These are phyloP conservation scores for Colletotrichum cordylinicola DNA, from an alignment of 2,329 filamentous ascomycete genomes.

Conservation along the genomic window DNA sequence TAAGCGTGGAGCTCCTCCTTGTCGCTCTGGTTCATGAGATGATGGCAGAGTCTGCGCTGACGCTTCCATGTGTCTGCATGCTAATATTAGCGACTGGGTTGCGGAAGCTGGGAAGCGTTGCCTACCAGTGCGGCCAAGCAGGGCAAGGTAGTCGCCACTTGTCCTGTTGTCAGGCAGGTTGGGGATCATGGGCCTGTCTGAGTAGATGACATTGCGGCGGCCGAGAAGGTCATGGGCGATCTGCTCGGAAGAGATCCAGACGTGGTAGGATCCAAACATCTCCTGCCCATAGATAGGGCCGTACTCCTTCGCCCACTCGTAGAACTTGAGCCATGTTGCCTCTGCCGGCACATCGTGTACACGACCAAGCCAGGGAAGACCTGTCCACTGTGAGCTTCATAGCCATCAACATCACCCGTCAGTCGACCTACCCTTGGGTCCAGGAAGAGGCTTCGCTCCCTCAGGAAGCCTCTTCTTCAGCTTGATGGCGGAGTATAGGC, in stretches of 20 bases:
- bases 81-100: background rate
- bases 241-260: slow-evolving; percentile 53
- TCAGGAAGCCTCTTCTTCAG: slow-evolving; percentile 27
- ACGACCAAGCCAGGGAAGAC: slow-evolving; percentile 47
- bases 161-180: slow-evolving; percentile 54
- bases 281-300: slow-evolving; percentile 53
- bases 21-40: slow-evolving; percentile 45
- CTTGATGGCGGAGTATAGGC: slow-evolving; percentile 5
- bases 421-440: slow-evolving; percentile 29
- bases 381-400: slow-evolving; percentile 29
- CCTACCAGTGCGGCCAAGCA: slow-evolving; percentile 47
- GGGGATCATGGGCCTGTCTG: slow-evolving; percentile 51
- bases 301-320: slow-evolving; percentile 51
- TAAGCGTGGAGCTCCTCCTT: slow-evolving; percentile 45
- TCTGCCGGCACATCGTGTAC: slow-evolving; percentile 50
- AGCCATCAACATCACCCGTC: background rate
- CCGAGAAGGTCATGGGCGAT: slow-evolving; percentile 51
- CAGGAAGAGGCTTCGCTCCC: slow-evolving; percentile 33
- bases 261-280: slow-evolving; percentile 50
- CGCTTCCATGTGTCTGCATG: slow-evolving; percentile 50
- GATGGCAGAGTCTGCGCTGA: slow-evolving; percentile 50
- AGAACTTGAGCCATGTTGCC: slow-evolving; percentile 51
- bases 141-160: slow-evolving; percentile 51
- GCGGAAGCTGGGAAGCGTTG: background rate
- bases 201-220: slow-evolving; percentile 47